phyloP scores from a whole-genome alignment of 208 protist genomes.

The Acanthamoeba lenticulata region DNA sequence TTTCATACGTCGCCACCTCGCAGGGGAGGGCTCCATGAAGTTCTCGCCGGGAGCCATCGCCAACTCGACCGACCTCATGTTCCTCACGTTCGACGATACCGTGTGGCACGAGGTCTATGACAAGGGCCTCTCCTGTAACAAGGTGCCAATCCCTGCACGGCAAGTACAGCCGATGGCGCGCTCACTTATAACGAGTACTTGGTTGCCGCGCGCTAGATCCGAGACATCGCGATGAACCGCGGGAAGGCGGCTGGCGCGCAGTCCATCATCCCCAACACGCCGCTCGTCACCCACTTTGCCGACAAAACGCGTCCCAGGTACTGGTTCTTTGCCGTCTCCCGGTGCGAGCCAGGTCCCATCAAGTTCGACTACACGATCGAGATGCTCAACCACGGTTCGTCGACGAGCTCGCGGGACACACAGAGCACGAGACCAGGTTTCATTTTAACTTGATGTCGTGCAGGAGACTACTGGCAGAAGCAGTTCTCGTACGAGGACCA shows the following conservation, averaged over 20 bases:
- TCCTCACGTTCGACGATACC: neutral
- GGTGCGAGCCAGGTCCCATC: neutral
- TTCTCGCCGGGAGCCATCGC: neutral
- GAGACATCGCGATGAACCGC: neutral
- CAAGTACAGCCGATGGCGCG: neutral
- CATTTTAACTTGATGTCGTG: neutral
- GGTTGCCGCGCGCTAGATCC: no score
- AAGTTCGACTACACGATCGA: neutral
- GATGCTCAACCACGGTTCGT: neutral
- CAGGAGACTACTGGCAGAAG: neutral
- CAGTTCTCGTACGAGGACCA: slow-evolving; percentile 27
- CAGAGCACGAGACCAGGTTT: neutral
- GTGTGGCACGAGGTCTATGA: neutral
- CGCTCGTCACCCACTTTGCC: neutral
- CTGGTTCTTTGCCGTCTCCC: neutral
- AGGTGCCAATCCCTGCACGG: neutral
- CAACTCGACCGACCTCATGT: neutral
- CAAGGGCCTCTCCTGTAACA: neutral
- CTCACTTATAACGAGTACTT: no score
- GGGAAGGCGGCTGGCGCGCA: neutral
- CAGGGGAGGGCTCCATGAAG: neutral
- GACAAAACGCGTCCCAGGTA: neutral
- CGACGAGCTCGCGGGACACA: neutral
- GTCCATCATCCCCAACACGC: neutral
- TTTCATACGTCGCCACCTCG: neutral